These are phyloP conservation scores for Cryptosporidium canis DNA, from an alignment of 169 alveolate species.

Conservation along the genomic window DNA sequence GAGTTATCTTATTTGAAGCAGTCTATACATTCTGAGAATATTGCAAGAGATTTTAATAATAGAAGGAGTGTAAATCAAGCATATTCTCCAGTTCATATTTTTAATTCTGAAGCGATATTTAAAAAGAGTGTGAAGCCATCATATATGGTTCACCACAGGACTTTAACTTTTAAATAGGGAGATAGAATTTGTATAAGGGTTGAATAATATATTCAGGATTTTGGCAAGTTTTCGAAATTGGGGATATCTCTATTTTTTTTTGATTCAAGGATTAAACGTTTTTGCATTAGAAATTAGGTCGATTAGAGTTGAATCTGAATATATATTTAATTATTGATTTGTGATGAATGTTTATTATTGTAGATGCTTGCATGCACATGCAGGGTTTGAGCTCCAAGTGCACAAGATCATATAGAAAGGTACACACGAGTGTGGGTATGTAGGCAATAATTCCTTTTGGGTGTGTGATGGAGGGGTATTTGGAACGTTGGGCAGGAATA, in stretches of 20 bases:
- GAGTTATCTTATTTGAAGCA: conserved; percentile 16
- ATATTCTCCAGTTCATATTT: conserved; percentile 16
- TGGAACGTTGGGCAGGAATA: too few relatives aligned
- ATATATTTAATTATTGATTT: too few relatives aligned
- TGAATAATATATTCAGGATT: neutral
- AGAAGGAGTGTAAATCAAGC: neutral
- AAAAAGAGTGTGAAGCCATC: conserved; percentile 32
- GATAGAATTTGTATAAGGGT: neutral
- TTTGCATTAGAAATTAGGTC: neutral
- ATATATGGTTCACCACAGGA: conserved; percentile 16
- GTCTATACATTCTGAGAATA: neutral
- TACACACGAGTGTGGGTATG: too few relatives aligned
- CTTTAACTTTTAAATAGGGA: conserved; percentile 12
- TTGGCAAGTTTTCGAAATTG: neutral
- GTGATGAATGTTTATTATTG: too few relatives aligned
- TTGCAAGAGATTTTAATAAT: neutral
- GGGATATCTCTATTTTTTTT: too few relatives aligned
- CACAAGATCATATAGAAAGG: too few relatives aligned
- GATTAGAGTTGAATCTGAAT: neutral
- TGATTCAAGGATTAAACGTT: too few relatives aligned
- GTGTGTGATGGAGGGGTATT: too few relatives aligned
- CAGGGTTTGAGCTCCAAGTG: too few relatives aligned
- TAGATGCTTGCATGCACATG: too few relatives aligned
- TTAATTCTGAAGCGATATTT: conserved; percentile 12
- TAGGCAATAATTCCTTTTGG: too few relatives aligned